Base-by-base conservation (phyloP, 1,139 yeast species). In the Pichia sp. region DNA sequence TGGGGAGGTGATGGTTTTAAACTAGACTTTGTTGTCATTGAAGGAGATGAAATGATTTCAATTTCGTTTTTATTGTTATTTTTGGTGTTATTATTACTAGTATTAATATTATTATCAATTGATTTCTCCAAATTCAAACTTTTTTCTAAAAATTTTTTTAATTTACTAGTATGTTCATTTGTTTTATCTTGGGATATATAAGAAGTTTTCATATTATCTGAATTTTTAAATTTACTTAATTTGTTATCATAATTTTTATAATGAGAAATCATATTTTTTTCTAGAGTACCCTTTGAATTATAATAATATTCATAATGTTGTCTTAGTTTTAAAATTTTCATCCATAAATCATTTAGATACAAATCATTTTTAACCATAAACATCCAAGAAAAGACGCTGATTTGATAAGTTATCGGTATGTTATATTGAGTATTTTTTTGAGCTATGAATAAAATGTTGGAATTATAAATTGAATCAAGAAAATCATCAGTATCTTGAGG, bases 341-440 rank as follows among this genome's bases (percentile, higher is more conserved):
- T 69, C 80, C 80, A 75, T 28, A 75, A 57, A 39, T 75, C 71
- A 48, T 75, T 70, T 42, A 75, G 58, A 54, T 74, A 75, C 3
- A 77, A 73, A 54, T 75, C 80, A 54, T 78, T 77, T 55, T 75
- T 71, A 67, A 75, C 75, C 32, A 75, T 69, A 31, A 78, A 77
- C 55, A 75, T 61, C 78, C 79, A 75, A 32, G 78, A 76, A 4
- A 78, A 71, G 1, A 76, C 73, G 47, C 78, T 58, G 29, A 66
- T 78, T 41, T 75, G 66, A 59, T 75, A 77, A 3, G 73, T 70
- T 0, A 76, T 74, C 2, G 78, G 66, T 48, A 66, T 63, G 41
- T 63, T 63, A 45, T 61, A 62, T 10, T 60, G 59, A 30, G 62
- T 60, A 25, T 63, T 74, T 43, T 73, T 72, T 33, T 71, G 67